Percentiles rank a stretch among this genome's conserved stretches.
Conservation (phyloP, 345 rosid genomes). For the Erucastrum elatum region DNA sequence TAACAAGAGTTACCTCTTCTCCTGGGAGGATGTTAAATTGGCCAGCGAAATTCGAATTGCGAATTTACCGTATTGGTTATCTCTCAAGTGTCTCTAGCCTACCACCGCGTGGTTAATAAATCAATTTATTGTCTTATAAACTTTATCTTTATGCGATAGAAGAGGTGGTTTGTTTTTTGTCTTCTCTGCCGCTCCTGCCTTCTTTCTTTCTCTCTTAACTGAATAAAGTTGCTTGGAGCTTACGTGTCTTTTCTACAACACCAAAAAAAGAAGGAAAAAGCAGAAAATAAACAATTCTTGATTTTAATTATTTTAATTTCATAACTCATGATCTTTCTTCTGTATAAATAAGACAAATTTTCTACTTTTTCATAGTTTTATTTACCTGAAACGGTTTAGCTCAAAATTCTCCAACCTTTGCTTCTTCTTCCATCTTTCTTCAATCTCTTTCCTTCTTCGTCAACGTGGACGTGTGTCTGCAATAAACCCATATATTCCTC, state of each 20-base stretch:
- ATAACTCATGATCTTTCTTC: slow-evolving; percentile 39
- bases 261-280: neutral
- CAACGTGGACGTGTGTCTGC: slow-evolving; percentile 23
- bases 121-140: neutral
- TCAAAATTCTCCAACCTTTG: slow-evolving; percentile 33
- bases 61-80: too few species aligned
- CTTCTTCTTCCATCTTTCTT: slow-evolving; percentile 40
- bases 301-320: slow-evolving; percentile 1
- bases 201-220: neutral
- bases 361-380: slow-evolving; percentile 42
- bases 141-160: neutral
- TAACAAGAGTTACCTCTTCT: too few species aligned
- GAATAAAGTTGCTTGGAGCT: slow-evolving; percentile 55
- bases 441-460: slow-evolving; percentile 20
- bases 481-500: slow-evolving; percentile 3
- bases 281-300: neutral
- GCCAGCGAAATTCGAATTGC: too few species aligned
- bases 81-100: too few species aligned
- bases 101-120: too few species aligned
- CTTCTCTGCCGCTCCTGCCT: neutral
- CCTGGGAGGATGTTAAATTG: too few species aligned
- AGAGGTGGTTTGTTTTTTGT: neutral
- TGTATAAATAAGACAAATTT: slow-evolving; percentile 51
- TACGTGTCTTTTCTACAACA: slow-evolving; percentile 62
- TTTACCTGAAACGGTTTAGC: slow-evolving; percentile 48